A percentile compares a stretch with the other conserved stretches of the same genome.
Conservation (phyloP, 2,329 filamentous ascomycete species). For the Aaosphaeria pasadenensis region DNA sequence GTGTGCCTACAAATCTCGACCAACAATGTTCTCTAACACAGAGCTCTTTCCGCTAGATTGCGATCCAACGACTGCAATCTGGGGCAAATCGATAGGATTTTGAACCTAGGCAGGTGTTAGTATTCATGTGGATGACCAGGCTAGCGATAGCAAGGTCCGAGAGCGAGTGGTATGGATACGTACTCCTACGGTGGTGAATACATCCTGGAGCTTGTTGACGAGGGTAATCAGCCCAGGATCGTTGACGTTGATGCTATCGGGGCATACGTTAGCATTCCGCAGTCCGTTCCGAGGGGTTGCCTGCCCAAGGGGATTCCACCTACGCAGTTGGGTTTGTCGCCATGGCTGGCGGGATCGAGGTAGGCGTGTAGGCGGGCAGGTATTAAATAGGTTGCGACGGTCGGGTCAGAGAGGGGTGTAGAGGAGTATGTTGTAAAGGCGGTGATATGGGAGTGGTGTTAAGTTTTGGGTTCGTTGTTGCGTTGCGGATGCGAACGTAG, state of each 20-base stretch:
- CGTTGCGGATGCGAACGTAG: constrained; percentile 1
- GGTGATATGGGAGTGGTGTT: neutral
- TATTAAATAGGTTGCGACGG: too few relatives aligned
- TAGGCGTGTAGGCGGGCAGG: too few relatives aligned
- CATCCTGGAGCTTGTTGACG: constrained; percentile 99
- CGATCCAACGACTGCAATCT: constrained; percentile 97
- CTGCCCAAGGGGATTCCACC: constrained; percentile 13
- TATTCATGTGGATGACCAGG: constrained; percentile 7
- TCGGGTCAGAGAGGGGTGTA: too few relatives aligned
- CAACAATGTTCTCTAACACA: constrained; percentile 97
- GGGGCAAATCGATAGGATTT: constrained; percentile 97
- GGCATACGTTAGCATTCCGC: constrained; percentile 22
- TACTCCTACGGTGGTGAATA: constrained; percentile 93
- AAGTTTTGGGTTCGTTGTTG: neutral
- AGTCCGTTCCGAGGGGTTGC: constrained; percentile 8
- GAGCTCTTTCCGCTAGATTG: constrained; percentile 99
- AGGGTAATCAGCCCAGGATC: constrained; percentile 71
- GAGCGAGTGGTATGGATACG: constrained; percentile 30
- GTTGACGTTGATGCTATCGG: constrained; percentile 65
- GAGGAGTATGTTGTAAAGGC: neutral
- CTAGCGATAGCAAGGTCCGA: constrained; percentile 4
- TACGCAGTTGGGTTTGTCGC: constrained; percentile 42
- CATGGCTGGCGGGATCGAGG: constrained; percentile 28
- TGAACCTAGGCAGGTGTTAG: constrained; percentile 64
- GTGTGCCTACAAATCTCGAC: constrained; percentile 86